These are phyloP conservation scores for Fusarium chuoi DNA, from an alignment of 2,329 filamentous ascomycete species.

Conservation along the genomic window DNA sequence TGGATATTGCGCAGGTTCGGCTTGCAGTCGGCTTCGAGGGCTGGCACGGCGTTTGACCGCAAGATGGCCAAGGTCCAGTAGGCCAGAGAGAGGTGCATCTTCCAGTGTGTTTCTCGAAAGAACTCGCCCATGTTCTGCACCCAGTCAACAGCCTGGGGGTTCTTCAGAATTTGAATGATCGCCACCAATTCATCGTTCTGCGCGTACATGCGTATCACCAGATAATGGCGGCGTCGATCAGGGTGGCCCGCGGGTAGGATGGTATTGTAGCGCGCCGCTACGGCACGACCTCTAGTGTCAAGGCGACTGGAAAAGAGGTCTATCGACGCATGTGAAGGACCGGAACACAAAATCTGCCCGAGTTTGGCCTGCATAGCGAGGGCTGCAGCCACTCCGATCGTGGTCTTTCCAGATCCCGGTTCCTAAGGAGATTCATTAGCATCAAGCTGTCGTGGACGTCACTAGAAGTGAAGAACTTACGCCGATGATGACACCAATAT, in stretches of 20 bases:
- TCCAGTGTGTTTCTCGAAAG: background rate
- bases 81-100: slow-evolving; percentile 15
- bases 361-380: slow-evolving; percentile 16
- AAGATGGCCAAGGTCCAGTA: slow-evolving; percentile 27
- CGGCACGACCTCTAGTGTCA: background rate
- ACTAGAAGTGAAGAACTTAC: slow-evolving; percentile 5
- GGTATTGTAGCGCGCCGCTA: background rate
- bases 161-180: background rate
- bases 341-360: slow-evolving; percentile 14
- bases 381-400: background rate
- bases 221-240: background rate
- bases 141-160: background rate
- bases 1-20: background rate
- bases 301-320: slow-evolving; percentile 14
- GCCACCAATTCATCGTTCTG: background rate
- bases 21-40: slow-evolving; percentile 12
- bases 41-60: background rate
- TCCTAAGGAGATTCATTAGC: background rate
- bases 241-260: background rate
- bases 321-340: background rate
- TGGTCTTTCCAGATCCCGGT: slow-evolving; percentile 34
- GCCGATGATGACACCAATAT: slow-evolving; percentile 19
- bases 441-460: background rate
- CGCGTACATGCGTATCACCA: slow-evolving; percentile 12
- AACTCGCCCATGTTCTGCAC: background rate